Evolutionary conservation across 768 basidiomycete genomes (phyloP).

Genomic region (Rubroboletus pulcherrimus): DNA sequence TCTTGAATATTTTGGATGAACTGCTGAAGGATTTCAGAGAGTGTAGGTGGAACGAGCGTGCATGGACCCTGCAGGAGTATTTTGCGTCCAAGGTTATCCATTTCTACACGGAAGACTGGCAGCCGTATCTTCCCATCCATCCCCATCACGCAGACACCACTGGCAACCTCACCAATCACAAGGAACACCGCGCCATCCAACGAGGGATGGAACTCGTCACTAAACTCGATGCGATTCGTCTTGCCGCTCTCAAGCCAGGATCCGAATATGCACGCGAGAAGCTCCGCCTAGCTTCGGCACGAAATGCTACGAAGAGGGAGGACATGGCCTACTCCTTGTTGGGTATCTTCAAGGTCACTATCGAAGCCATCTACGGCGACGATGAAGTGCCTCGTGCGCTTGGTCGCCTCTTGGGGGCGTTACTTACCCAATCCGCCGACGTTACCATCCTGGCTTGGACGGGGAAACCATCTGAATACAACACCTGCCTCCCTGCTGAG

Average conservation of each 20-base stretch:
- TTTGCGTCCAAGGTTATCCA: constrained; percentile 20
- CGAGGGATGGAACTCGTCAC: constrained; percentile 17
- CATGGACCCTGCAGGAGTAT: constrained; percentile 22
- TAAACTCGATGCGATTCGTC: neutral
- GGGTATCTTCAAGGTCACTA: neutral
- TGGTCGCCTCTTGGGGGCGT: neutral
- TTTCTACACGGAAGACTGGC: constrained; percentile 26
- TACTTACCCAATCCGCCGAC: constrained; percentile 12
- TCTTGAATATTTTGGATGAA: neutral
- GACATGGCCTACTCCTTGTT: constrained; percentile 26
- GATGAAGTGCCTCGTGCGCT: neutral
- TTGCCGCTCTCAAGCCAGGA: constrained; percentile 11
- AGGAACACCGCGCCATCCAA: constrained; percentile 1
- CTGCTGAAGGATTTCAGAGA: constrained; percentile 4
- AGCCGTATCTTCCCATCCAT: constrained; percentile 13
- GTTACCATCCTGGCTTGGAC: constrained; percentile 16
- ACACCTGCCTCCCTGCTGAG: constrained; percentile 19
- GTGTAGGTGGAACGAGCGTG: constrained; percentile 24
- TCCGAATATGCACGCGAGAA: constrained; percentile 8
- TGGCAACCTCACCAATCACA: constrained; percentile 10
- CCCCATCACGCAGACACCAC: neutral
- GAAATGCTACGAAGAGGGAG: constrained; percentile 19
- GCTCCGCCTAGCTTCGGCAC: constrained; percentile 20
- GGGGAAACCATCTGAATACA: constrained; percentile 16
- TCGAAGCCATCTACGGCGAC: neutral